Percentiles rank a stretch among this genome's conserved stretches.
phyloP scores from a whole-genome alignment of 1,284 basidiomycete species.

The Apiotrichum gracile region DNA sequence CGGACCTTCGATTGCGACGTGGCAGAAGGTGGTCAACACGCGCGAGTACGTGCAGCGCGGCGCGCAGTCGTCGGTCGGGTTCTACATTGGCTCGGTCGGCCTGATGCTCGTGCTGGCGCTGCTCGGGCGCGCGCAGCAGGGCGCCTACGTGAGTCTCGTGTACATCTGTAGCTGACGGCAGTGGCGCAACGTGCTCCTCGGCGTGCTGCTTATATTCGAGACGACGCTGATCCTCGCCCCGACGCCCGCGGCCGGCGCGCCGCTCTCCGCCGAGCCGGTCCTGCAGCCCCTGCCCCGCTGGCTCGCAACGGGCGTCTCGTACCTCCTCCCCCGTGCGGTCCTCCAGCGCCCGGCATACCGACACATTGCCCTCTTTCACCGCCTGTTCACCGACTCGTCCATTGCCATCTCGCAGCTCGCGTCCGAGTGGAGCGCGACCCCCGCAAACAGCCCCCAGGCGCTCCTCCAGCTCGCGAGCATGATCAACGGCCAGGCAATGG shows the following conservation, averaged over 20 bases:
- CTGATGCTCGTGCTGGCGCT: conserved; percentile 23
- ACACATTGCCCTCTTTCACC: conserved; percentile 27
- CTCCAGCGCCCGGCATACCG: conserved; percentile 24
- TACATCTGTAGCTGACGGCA: conserved; percentile 28
- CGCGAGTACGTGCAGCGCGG: conserved; percentile 9
- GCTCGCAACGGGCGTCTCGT: neutral
- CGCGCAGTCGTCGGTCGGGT: neutral
- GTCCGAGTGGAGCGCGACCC: conserved; percentile 22
- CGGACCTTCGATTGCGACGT: conserved; percentile 5
- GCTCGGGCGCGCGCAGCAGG: conserved; percentile 56
- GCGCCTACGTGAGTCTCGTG: conserved; percentile 58
- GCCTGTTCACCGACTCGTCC: conserved; percentile 26
- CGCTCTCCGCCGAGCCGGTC: conserved; percentile 1
- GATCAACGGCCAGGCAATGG: neutral
- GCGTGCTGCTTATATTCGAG: conserved; percentile 54
- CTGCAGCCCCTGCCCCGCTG: conserved; percentile 6
- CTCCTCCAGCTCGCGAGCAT: neutral
- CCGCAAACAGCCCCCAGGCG: neutral
- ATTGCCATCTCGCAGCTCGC: conserved; percentile 37
- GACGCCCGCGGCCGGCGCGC: conserved; percentile 4
- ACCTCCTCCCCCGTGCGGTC: neutral
- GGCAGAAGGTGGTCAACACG: neutral
- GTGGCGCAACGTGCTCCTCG: conserved; percentile 71
- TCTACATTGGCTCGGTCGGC: conserved; percentile 5
- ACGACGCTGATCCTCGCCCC: conserved; percentile 31